Percentiles rank a stretch among this genome's conserved stretches.
Evolutionary conservation across 805 yeast species (phyloP).

Genomic region (Pichia deserticola): DNA sequence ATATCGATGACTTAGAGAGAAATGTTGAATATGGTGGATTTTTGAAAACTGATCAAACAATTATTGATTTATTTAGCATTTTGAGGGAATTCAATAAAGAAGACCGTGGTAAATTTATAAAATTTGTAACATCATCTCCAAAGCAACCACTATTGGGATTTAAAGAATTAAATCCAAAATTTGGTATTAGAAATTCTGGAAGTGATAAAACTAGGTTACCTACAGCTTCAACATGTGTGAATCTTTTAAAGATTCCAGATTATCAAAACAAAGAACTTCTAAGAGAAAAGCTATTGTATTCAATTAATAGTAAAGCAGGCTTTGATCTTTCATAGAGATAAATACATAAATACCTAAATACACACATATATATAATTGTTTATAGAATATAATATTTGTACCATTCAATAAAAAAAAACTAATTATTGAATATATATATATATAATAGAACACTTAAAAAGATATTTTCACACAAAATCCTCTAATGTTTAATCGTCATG

Average conservation of each 20-base stretch:
- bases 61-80: constrained; percentile 66
- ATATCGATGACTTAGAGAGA: constrained; percentile 57
- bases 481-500: no score
- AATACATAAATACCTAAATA: background rate
- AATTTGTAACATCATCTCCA: constrained; percentile 89
- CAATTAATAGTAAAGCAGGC: constrained; percentile 78
- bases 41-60: constrained; percentile 46
- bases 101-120: constrained; percentile 61
- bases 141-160: constrained; percentile 90
- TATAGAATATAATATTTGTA: no score
- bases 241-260: constrained; percentile 78
- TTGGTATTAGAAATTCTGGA: constrained; percentile 74
- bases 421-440: background rate
- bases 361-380: background rate
- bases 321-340: constrained; percentile 60
- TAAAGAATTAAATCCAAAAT: constrained; percentile 59
- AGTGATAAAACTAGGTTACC: constrained; percentile 55
- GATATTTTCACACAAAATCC: no score
- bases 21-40: constrained; percentile 58
- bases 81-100: constrained; percentile 56
- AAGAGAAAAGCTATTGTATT: constrained; percentile 59
- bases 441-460: background rate
- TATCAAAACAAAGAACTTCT: constrained; percentile 55
- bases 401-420: no score
- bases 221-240: constrained; percentile 90